A percentile compares a stretch with the other conserved stretches of the same genome.
Conservation (phyloP, 768 basidiomycete species). For the Agaricus subrufescens region DNA sequence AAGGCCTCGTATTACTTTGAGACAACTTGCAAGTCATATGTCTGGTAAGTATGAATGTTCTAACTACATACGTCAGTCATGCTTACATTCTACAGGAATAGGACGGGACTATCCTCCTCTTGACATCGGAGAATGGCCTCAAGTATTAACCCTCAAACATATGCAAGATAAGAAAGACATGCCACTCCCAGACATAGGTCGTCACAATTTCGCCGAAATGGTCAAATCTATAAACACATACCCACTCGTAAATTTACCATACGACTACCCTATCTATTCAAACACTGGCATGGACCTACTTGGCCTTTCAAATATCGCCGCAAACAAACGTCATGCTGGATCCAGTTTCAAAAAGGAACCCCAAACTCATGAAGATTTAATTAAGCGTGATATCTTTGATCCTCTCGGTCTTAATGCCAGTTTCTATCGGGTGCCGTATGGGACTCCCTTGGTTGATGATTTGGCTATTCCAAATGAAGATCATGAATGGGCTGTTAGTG, state of each 20-base stretch:
- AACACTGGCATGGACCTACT: conserved; percentile 74
- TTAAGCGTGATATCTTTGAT: conserved; percentile 45
- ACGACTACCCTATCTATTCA: conserved; percentile 63
- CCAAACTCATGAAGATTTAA: conserved; percentile 34
- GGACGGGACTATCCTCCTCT: conserved; percentile 31
- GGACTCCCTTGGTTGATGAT: conserved; percentile 22
- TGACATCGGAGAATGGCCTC: conserved; percentile 37
- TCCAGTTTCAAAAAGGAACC: conserved; percentile 19
- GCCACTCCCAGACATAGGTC: conserved; percentile 19
- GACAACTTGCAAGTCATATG: conserved; percentile 38
- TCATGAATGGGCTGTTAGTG: conserved; percentile 29
- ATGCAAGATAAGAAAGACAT: conserved; percentile 18
- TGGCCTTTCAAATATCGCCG: conserved; percentile 54
- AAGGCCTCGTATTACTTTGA: conserved; percentile 30
- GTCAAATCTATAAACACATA: conserved; percentile 30
- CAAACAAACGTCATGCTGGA: conserved; percentile 38
- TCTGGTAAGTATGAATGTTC: conserved; percentile 19
- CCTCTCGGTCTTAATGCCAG: conserved; percentile 41
- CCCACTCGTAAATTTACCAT: conserved; percentile 38
- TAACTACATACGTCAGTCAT: not conserved
- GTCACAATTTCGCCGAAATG: conserved; percentile 19
- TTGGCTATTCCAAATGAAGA: conserved; percentile 35
- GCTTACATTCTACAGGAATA: conserved; percentile 19
- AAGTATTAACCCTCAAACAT: conserved; percentile 9
- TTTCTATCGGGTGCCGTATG: conserved; percentile 35